These are phyloP conservation scores for Kregervanrija fluxuum DNA, from an alignment of 805 yeast genomes.

Conservation along the genomic window DNA sequence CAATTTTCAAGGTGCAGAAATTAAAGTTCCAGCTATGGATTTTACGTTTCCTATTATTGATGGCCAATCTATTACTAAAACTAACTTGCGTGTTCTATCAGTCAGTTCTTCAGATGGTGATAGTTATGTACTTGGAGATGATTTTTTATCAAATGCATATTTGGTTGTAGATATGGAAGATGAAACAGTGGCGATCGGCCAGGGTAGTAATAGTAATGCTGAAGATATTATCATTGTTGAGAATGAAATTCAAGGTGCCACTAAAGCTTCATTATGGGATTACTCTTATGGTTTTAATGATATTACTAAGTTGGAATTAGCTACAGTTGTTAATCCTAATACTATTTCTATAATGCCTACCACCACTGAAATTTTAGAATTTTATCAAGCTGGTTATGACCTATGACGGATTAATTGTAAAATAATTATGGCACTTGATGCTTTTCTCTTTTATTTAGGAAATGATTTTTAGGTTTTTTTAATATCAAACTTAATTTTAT, in stretches of 20 bases:
- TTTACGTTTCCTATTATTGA: constrained; percentile 12
- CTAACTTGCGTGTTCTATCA: constrained; percentile 7
- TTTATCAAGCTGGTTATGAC: constrained; percentile 1
- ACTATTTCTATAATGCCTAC: not conserved
- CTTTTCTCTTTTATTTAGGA: no score
- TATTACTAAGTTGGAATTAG: not conserved
- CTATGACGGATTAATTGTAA: not conserved
- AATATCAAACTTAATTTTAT: no score
- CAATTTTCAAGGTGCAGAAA: constrained; percentile 45
- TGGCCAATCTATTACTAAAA: constrained; percentile 4
- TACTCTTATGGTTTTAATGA: constrained; percentile 5
- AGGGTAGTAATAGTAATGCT: not conserved
- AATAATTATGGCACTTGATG: no score
- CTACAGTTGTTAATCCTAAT: not conserved
- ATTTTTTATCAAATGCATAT: constrained; percentile 44
- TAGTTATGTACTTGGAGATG: constrained; percentile 42
- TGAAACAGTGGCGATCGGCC: constrained; percentile 38
- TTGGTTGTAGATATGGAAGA: constrained; percentile 48
- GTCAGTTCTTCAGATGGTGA: constrained; percentile 20
- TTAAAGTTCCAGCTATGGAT: constrained; percentile 38
- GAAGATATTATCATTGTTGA: constrained; percentile 2
- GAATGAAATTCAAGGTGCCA: constrained; percentile 6
- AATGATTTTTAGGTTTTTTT: no score
- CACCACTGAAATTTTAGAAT: not conserved
- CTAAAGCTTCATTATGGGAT: constrained; percentile 2